These are phyloP conservation scores for Kwoniella europaea DNA, from an alignment of 768 basidiomycete species.

Conservation along the genomic window DNA sequence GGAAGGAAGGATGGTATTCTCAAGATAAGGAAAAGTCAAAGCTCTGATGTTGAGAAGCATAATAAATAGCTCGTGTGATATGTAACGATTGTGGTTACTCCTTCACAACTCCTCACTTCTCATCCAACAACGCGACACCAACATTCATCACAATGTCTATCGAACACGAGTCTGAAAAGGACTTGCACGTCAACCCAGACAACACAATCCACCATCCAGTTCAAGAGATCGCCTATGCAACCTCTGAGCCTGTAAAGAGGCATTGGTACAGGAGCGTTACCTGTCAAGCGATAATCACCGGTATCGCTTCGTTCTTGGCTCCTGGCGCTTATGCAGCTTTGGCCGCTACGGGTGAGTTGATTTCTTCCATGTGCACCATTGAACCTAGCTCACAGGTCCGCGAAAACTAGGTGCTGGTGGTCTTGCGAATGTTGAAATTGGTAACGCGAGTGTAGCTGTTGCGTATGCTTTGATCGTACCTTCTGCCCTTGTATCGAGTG, in stretches of 20 bases:
- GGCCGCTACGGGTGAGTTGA: slow-evolving; percentile 18
- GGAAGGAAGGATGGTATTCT: neutral
- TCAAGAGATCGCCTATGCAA: slow-evolving; percentile 2
- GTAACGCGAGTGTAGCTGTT: slow-evolving; percentile 24
- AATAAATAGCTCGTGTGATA: neutral
- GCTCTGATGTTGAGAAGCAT: neutral
- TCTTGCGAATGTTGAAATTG: slow-evolving; percentile 20
- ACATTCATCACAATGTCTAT: neutral
- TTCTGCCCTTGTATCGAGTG: slow-evolving; percentile 20
- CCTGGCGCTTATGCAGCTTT: slow-evolving; percentile 27
- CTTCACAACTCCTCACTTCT: neutral
- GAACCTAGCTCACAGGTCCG: neutral
- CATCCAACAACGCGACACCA: neutral
- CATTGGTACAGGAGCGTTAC: slow-evolving; percentile 27
- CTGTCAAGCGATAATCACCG: slow-evolving; percentile 22
- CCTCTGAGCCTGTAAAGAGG: slow-evolving; percentile 4
- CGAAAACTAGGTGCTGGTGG: slow-evolving; percentile 20
- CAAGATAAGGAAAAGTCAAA: neutral
- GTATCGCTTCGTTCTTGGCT: slow-evolving; percentile 26
- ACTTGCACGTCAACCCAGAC: neutral
- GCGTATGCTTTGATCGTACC: slow-evolving; percentile 27
- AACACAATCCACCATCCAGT: neutral
- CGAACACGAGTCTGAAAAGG: slow-evolving; percentile 10
- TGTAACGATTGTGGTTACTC: neutral
- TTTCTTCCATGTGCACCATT: neutral